phyloP scores from a whole-genome alignment of 2,329 filamentous ascomycete genomes.

The Colletotrichum karsti region DNA sequence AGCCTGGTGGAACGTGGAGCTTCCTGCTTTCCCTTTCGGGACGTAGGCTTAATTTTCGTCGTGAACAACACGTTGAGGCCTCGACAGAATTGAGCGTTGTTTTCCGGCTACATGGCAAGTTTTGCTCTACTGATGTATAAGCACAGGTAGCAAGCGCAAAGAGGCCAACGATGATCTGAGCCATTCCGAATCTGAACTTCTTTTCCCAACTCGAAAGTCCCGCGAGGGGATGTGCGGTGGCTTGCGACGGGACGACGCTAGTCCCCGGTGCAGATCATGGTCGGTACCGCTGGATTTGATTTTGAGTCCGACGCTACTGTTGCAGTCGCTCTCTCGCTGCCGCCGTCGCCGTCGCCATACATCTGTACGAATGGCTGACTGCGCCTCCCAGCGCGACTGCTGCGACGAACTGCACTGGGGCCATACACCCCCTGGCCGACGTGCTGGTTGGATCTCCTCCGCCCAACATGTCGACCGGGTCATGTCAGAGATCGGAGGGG shows the following conservation, averaged over 20 bases:
- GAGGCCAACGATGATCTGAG: neutral
- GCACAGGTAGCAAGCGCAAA: neutral
- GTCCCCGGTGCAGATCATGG: slow-evolving; percentile 18
- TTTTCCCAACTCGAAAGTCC: neutral
- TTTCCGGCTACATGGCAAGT: neutral
- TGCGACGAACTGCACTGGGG: neutral
- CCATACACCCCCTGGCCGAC: slow-evolving; percentile 10
- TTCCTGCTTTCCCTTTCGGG: slow-evolving; percentile 8
- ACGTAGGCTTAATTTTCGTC: neutral
- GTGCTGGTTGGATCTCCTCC: neutral
- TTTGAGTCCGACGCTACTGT: neutral
- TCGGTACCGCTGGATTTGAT: neutral
- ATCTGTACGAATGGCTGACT: neutral
- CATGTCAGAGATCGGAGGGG: slow-evolving; percentile 1
- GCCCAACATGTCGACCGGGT: neutral
- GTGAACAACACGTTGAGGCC: neutral
- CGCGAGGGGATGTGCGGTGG: neutral
- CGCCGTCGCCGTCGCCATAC: neutral
- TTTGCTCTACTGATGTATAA: neutral
- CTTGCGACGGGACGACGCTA: slow-evolving; percentile 16
- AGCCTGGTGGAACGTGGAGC: slow-evolving; percentile 7
- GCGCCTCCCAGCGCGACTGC: slow-evolving; percentile 10
- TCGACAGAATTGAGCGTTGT: neutral
- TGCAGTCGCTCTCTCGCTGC: slow-evolving; percentile 3
- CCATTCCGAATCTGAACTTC: neutral